Evolutionary conservation across 2,329 filamentous ascomycete genomes (phyloP).

Genomic region (Neurospora sp.): DNA sequence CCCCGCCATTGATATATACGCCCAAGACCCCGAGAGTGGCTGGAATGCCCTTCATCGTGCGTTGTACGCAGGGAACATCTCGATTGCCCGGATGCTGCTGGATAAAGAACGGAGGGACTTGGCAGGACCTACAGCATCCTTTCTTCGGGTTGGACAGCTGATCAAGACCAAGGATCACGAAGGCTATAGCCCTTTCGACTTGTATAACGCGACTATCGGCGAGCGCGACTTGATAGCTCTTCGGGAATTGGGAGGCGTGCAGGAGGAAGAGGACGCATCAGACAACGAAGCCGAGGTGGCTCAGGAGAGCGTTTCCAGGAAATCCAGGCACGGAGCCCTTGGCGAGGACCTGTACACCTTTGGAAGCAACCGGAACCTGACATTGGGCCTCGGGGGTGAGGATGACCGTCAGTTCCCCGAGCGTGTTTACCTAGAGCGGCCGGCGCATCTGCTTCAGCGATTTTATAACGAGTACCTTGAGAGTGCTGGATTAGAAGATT

Average conservation of each 20-base stretch:
- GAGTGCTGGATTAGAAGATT: slow-evolving; percentile 28
- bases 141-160: slow-evolving; percentile 58
- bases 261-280: slow-evolving; percentile 36
- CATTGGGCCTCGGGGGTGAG: slow-evolving; percentile 86
- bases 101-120: slow-evolving; percentile 62
- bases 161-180: slow-evolving; percentile 96
- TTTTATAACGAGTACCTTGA: slow-evolving; percentile 62
- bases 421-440: slow-evolving; percentile 64
- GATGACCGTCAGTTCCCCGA: slow-evolving; percentile 93
- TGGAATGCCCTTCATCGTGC: slow-evolving; percentile 94
- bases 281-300: slow-evolving; percentile 37
- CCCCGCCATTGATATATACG: slow-evolving; percentile 74
- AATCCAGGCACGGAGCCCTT: slow-evolving; percentile 10
- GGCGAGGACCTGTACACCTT: slow-evolving; percentile 90
- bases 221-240: slow-evolving; percentile 51
- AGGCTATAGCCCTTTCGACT: slow-evolving; percentile 86
- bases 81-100: slow-evolving; percentile 73
- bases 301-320: slow-evolving; percentile 11
- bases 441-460: slow-evolving; percentile 62
- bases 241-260: slow-evolving; percentile 3
- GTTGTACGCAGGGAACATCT: slow-evolving; percentile 80
- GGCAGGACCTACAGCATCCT: slow-evolving; percentile 47
- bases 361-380: slow-evolving; percentile 92
- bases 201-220: slow-evolving; percentile 81
- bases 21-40: slow-evolving; percentile 81